phyloP scores from a whole-genome alignment of 345 rosid species.

The Ceriops decandra region DNA sequence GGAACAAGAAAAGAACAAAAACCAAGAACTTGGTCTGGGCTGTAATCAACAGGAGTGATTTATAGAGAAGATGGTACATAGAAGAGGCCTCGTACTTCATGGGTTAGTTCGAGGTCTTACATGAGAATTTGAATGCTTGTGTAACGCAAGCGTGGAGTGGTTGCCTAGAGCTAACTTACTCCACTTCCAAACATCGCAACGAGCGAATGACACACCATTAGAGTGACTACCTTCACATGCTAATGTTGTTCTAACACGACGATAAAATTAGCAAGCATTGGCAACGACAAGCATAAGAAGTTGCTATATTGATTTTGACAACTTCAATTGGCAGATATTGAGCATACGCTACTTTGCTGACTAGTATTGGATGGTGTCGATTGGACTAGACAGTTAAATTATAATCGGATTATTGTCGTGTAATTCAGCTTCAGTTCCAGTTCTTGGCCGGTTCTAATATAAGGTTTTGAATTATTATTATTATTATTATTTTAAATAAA shows the following conservation, averaged over 20 bases:
- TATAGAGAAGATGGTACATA: constrained; percentile 1
- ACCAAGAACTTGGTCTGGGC: not conserved
- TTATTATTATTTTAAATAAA: no score
- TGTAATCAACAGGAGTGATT: not conserved
- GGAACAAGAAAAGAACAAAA: not conserved
- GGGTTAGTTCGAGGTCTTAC: constrained; percentile 10
- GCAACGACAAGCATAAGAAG: no score
- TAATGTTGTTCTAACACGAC: not conserved
- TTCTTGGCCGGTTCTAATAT: no score
- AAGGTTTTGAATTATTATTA: no score
- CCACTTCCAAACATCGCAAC: constrained; percentile 19
- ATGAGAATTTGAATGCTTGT: not conserved
- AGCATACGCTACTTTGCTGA: no score
- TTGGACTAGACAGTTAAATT: no score
- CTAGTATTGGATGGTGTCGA: no score
- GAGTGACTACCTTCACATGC: not conserved
- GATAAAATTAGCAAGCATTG: not conserved
- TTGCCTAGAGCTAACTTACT: constrained; percentile 26
- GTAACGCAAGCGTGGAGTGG: constrained; percentile 27
- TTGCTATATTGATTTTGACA: no score
- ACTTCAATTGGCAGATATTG: no score
- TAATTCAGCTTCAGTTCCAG: no score
- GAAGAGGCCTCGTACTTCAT: not conserved
- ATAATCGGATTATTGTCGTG: no score
- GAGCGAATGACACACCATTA: not conserved